phyloP scores from a whole-genome alignment of 208 protist genomes.

The Leishmania major region DNA sequence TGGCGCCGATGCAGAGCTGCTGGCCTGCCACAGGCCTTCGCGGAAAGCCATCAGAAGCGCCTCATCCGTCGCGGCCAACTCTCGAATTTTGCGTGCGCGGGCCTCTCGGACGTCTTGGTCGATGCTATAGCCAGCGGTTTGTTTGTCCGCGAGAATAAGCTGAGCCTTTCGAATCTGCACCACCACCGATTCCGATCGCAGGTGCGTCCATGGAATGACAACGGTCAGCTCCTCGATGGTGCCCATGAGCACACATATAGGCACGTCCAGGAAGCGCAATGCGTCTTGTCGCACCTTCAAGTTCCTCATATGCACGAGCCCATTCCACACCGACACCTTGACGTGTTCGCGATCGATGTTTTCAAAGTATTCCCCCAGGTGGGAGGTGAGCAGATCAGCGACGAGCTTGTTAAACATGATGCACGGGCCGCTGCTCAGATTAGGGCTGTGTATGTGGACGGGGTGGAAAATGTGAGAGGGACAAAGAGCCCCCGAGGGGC shows the following conservation, averaged over 20 bases:
- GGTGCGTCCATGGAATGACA: conserved; percentile 73
- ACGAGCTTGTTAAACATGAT: conserved; percentile 86
- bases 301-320: conserved; percentile 65
- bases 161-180: conserved; percentile 55
- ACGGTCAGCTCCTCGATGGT: conserved; percentile 72
- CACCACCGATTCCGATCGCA: conserved; percentile 76
- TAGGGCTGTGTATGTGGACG: no score
- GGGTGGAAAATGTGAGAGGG: background rate
- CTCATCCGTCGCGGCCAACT: conserved; percentile 55
- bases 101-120: conserved; percentile 53
- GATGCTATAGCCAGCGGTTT: conserved; percentile 45
- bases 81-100: conserved; percentile 42
- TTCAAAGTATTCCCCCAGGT: conserved; percentile 86
- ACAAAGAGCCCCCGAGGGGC: background rate
- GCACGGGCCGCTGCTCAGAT: background rate
- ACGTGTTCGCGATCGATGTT: conserved; percentile 85
- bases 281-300: conserved; percentile 69
- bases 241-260: conserved; percentile 65
- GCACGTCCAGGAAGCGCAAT: conserved; percentile 57
- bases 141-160: conserved; percentile 66
- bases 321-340: conserved; percentile 85
- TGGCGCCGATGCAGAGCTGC: conserved; percentile 2
- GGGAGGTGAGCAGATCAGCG: conserved; percentile 66
- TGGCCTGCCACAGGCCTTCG: conserved; percentile 5
- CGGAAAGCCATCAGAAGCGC: conserved; percentile 36